Conservation (phyloP, 108 stramenopile species). For the Skeletonema costatum region DNA sequence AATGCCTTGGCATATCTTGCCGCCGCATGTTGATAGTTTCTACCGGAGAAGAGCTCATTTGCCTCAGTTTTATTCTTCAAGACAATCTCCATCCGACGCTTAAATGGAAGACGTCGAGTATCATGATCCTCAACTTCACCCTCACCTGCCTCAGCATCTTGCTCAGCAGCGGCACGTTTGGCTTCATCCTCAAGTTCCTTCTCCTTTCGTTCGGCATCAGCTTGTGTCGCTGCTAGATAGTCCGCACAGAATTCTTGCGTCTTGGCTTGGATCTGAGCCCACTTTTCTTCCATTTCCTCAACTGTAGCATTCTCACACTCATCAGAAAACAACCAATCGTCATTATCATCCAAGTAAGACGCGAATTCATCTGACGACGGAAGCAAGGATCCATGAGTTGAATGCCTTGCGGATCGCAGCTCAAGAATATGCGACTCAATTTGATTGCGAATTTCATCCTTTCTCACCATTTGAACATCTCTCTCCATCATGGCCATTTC, state of each 20-base stretch:
- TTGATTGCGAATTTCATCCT: constrained; percentile 45
- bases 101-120: constrained; percentile 54
- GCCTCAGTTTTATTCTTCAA: constrained; percentile 65
- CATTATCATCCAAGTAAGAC: constrained; percentile 38
- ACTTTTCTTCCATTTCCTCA: constrained; percentile 42
- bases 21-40: constrained; percentile 54
- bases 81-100: constrained; percentile 67
- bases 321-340: constrained; percentile 60
- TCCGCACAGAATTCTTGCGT: constrained; percentile 43
- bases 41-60: constrained; percentile 53
- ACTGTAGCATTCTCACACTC: constrained; percentile 45
- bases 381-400: constrained; percentile 41
- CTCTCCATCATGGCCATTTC: constrained; percentile 40
- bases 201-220: constrained; percentile 43
- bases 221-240: constrained; percentile 41
- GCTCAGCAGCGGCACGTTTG: constrained; percentile 41
- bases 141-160: constrained; percentile 33
- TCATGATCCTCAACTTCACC: constrained; percentile 57
- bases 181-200: constrained; percentile 61
- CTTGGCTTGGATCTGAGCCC: constrained; percentile 18
- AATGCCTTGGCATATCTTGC: constrained; percentile 64
- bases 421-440: constrained; percentile 58
- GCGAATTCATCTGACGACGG: constrained; percentile 38
- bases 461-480: constrained; percentile 37
- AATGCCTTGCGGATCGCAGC: constrained; percentile 54